Evolutionary conservation across 768 basidiomycete genomes (phyloP).

Genomic region (Gautieria morchelliformis): DNA sequence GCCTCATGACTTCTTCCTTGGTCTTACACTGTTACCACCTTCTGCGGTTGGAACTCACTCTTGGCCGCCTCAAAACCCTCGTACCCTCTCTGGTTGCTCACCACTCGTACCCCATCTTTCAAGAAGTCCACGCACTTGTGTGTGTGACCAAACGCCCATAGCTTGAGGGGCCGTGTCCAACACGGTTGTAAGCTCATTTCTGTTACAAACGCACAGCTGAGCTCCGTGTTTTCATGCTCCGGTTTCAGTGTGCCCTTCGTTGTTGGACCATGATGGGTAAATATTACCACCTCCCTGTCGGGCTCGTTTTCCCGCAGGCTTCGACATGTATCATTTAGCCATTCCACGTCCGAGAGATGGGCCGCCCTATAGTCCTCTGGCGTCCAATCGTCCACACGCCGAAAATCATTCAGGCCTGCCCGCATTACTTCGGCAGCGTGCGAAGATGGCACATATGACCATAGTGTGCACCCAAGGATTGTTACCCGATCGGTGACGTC

Average conservation of each 20-base stretch:
- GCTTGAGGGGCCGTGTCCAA: slow-evolving; percentile 20
- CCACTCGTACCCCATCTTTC: slow-evolving; percentile 23
- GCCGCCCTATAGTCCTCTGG: slow-evolving; percentile 14
- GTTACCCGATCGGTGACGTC: slow-evolving; percentile 24
- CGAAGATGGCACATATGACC: slow-evolving; percentile 22
- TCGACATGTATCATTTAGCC: slow-evolving; percentile 23
- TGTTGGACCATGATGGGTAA: slow-evolving; percentile 35
- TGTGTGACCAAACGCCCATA: slow-evolving; percentile 35
- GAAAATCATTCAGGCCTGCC: slow-evolving; percentile 26
- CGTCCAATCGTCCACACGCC: slow-evolving; percentile 20
- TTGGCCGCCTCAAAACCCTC: slow-evolving; percentile 9
- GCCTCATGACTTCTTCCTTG: neutral
- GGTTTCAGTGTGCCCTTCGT: slow-evolving; percentile 25
- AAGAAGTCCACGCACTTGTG: slow-evolving; percentile 31
- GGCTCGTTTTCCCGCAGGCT: slow-evolving; percentile 21
- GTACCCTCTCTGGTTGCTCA: slow-evolving; percentile 29
- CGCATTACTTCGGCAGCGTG: slow-evolving; percentile 20
- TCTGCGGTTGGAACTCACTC: slow-evolving; percentile 6
- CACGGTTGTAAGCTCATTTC: slow-evolving; percentile 9
- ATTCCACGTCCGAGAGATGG: slow-evolving; percentile 22
- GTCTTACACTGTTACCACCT: neutral
- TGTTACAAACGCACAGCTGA: slow-evolving; percentile 9
- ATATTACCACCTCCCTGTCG: slow-evolving; percentile 22
- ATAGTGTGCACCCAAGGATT: slow-evolving; percentile 34
- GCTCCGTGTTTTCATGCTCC: slow-evolving; percentile 7